phyloP scores from a whole-genome alignment of 2,329 filamentous ascomycete species.

The Penicillium sumatraense region DNA sequence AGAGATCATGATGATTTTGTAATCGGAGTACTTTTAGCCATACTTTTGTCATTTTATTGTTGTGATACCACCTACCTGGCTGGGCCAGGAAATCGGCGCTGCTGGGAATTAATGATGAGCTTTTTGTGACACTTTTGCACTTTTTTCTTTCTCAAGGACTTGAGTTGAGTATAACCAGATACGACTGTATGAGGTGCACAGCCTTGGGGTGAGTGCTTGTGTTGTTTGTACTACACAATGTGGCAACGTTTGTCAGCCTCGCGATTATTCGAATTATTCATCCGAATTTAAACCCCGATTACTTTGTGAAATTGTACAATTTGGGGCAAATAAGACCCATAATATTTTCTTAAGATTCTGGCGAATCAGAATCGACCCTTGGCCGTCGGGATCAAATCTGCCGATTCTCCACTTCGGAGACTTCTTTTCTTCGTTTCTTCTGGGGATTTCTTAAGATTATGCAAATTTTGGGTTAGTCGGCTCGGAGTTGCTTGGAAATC shows the following conservation, averaged over 20 bases:
- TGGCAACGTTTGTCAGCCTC: not conserved
- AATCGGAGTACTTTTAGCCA: conserved; percentile 4
- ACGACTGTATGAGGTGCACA: no score
- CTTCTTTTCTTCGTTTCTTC: not conserved
- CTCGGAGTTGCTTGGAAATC: not conserved
- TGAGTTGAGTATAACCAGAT: not conserved
- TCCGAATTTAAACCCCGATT: no score
- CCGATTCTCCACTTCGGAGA: not conserved
- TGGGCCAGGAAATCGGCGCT: not conserved
- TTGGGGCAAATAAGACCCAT: no score
- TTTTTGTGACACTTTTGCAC: not conserved
- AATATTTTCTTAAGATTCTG: no score
- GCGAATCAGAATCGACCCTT: no score
- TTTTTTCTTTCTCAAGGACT: not conserved
- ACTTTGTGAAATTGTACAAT: no score
- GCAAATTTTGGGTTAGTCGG: not conserved
- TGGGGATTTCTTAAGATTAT: no score
- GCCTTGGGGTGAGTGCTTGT: not conserved
- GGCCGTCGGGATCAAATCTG: not conserved
- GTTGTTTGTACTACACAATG: not conserved
- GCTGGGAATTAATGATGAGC: not conserved
- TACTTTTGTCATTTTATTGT: conserved; percentile 6
- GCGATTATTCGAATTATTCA: not conserved
- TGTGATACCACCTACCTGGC: conserved; percentile 7
- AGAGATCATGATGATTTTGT: conserved; percentile 24